A percentile compares a stretch with the other conserved stretches of the same genome.
These are phyloP conservation scores for Starmerella bacillaris DNA, from an alignment of 805 yeast genomes.

Conservation along the genomic window DNA sequence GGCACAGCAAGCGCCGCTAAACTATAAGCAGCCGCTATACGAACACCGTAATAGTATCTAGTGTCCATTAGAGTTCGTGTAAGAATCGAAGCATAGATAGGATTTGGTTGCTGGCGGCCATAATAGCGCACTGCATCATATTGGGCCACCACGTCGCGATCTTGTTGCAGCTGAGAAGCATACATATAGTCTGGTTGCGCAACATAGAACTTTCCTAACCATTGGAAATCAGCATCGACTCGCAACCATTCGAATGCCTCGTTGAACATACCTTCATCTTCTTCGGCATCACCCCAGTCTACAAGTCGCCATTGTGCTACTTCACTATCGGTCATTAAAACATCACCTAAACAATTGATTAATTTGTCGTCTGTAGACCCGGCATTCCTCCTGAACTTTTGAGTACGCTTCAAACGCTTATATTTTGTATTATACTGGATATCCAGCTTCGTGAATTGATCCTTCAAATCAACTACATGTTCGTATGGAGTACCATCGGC, in stretches of 20 bases:
- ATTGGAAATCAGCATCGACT: conserved; percentile 93
- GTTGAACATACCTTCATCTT: conserved; percentile 45
- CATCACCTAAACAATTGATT: conserved; percentile 57
- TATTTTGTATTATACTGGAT: conserved; percentile 90
- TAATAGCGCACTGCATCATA: conserved; percentile 63
- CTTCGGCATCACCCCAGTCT: conserved; percentile 55
- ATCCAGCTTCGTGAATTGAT: conserved; percentile 67
- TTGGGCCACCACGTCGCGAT: conserved; percentile 92
- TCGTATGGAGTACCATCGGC: conserved; percentile 98
- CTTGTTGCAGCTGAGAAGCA: conserved; percentile 82
- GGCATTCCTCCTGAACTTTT: conserved; percentile 25
- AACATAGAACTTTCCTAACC: conserved; percentile 70
- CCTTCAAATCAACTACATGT: conserved; percentile 84
- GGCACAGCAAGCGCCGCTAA: conserved; percentile 49
- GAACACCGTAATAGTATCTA: conserved; percentile 73
- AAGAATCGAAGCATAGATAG: conserved; percentile 56
- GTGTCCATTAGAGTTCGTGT: conserved; percentile 66
- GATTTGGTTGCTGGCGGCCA: conserved; percentile 45
- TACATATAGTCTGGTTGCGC: conserved; percentile 92
- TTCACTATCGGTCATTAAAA: conserved; percentile 43
- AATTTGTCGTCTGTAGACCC: conserved; percentile 23
- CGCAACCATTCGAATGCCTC: conserved; percentile 97
- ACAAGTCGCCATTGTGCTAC: conserved; percentile 51
- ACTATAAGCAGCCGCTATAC: conserved; percentile 73
- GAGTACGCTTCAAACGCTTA: conserved; percentile 55